Evolutionary conservation across 2,329 filamentous ascomycete species (phyloP).

Genomic region (Pestalotiopsis sp.): DNA sequence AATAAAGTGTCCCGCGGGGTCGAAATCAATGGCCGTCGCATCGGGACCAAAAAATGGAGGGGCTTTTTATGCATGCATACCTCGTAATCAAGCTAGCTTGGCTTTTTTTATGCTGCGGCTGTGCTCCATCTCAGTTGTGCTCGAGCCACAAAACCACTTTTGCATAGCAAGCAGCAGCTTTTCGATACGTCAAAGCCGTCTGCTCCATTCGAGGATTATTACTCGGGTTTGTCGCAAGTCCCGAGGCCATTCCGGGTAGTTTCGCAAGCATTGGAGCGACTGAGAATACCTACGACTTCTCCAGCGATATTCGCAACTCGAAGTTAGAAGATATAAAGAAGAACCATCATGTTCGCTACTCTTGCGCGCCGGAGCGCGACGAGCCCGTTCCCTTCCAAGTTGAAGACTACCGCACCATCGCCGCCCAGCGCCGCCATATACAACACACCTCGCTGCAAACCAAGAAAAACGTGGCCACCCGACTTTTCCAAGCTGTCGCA

Average conservation of each 20-base stretch:
- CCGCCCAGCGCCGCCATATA: constrained; percentile 36
- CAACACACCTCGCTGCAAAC: constrained; percentile 61
- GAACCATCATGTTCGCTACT: constrained; percentile 47
- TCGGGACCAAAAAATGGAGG: not conserved
- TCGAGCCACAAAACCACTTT: not conserved
- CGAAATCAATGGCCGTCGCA: constrained; percentile 1
- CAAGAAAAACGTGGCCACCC: constrained; percentile 78
- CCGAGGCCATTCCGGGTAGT: not conserved
- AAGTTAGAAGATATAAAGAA: not conserved
- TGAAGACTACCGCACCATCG: constrained; percentile 23
- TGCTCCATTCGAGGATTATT: not conserved
- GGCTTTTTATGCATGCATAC: not conserved
- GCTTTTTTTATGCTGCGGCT: not conserved
- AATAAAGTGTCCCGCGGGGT: constrained; percentile 10
- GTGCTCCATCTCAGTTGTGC: not conserved
- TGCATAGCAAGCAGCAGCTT: not conserved
- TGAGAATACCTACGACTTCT: not conserved
- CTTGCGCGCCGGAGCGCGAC: constrained; percentile 44
- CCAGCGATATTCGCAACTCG: not conserved
- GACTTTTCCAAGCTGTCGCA: constrained; percentile 71
- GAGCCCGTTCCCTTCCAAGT: constrained; percentile 27
- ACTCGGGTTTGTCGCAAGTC: not conserved
- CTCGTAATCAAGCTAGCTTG: too few relatives aligned
- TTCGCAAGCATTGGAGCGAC: not conserved
- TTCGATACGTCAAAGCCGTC: not conserved